Evolutionary conservation across 2,329 filamentous ascomycete genomes (phyloP).

Genomic region (Sodiomyces alkalinus): DNA sequence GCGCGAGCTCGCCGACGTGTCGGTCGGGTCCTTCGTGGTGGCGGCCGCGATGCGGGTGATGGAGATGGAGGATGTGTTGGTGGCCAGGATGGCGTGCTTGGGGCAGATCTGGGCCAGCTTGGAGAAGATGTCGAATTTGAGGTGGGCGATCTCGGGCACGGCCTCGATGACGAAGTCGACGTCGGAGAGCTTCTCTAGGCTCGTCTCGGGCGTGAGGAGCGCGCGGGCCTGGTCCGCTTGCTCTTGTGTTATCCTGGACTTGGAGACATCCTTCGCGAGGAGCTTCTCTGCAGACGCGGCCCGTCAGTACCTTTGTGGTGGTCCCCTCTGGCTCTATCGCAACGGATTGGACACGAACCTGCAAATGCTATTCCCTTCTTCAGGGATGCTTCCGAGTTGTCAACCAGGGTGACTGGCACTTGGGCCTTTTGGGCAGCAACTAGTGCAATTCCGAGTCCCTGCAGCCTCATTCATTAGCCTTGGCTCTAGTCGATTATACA

Average conservation of each 20-base stretch:
- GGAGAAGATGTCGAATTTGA: slow-evolving; percentile 81
- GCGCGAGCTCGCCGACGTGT: slow-evolving; percentile 67
- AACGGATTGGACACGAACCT: slow-evolving; percentile 29
- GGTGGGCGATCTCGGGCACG: slow-evolving; percentile 75
- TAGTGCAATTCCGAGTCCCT: slow-evolving; percentile 92
- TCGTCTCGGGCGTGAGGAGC: slow-evolving; percentile 54
- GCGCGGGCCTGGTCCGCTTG: slow-evolving; percentile 60
- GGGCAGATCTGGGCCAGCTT: slow-evolving; percentile 70
- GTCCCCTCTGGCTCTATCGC: too few species aligned
- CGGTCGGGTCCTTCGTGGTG: slow-evolving; percentile 61
- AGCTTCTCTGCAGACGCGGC: slow-evolving; percentile 54
- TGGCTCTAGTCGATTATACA: not conserved
- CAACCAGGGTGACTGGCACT: slow-evolving; percentile 74
- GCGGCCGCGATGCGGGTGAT: slow-evolving; percentile 92
- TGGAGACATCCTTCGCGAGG: slow-evolving; percentile 80
- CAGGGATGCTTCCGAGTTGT: slow-evolving; percentile 69
- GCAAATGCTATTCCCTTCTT: slow-evolving; percentile 86
- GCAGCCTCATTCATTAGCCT: slow-evolving; percentile 8
- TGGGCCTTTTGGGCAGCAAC: slow-evolving; percentile 76
- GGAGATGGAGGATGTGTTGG: slow-evolving; percentile 96
- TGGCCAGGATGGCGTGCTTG: slow-evolving; percentile 77
- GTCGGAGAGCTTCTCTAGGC: slow-evolving; percentile 61
- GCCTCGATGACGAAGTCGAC: slow-evolving; percentile 97
- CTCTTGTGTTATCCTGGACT: slow-evolving; percentile 69
- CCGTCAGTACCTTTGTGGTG: too few species aligned